Evolutionary conservation across 306 rosid species (phyloP).

Genomic region (Rubus parviflorus): DNA sequence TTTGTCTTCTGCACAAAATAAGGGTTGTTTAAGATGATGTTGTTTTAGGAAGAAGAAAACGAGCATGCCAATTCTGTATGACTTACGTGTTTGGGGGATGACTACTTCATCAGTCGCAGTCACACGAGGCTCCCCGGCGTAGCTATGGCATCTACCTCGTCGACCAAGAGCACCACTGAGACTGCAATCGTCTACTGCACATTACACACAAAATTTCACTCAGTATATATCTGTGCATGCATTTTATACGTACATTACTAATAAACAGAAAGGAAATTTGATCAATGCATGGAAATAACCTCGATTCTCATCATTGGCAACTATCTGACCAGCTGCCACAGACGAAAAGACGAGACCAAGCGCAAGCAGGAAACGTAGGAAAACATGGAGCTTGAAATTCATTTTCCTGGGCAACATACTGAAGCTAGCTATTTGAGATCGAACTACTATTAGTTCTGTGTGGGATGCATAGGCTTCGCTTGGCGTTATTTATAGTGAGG

Average conservation of each 20-base stretch:
- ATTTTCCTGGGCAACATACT: constrained; percentile 4
- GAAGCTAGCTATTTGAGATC: neutral
- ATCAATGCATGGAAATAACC: neutral
- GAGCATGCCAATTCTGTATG: neutral
- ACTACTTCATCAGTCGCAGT: neutral
- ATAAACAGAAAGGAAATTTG: neutral
- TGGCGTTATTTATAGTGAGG: neutral
- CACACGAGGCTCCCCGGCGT: neutral
- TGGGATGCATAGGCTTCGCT: neutral
- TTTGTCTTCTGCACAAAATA: neutral
- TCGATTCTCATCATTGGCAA: constrained; percentile 1
- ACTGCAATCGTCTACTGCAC: neutral
- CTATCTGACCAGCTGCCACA: neutral
- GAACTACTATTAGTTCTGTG: neutral
- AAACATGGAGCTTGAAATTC: constrained; percentile 1
- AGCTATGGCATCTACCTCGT: neutral
- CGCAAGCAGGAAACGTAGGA: neutral
- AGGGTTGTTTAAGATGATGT: neutral
- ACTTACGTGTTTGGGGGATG: neutral
- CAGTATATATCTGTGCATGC: neutral
- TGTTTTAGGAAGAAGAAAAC: neutral
- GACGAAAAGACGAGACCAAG: neutral
- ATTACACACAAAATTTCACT: neutral
- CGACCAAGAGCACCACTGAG: constrained; percentile 2
- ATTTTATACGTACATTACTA: neutral